Conservation (phyloP, 768 basidiomycete genomes). For the Pleurotus giganteus region DNA sequence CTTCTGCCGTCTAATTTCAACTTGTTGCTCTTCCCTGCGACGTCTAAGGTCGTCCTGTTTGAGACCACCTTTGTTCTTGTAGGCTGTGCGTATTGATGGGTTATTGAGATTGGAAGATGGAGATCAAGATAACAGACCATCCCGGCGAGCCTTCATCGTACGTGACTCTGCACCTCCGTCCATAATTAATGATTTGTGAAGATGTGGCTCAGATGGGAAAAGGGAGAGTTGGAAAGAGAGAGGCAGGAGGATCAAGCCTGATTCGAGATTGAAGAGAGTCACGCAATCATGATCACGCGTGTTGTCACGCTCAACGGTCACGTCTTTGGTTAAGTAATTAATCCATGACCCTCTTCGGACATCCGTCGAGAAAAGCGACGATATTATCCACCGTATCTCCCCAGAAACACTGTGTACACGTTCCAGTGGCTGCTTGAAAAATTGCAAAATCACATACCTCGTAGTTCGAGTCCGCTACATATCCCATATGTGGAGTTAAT, state of each 20-base stretch:
- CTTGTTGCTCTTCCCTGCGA: conserved; percentile 97
- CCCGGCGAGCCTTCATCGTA: conserved; percentile 73
- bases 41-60: conserved; percentile 93
- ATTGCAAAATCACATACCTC: conserved; percentile 29
- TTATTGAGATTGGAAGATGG: conserved; percentile 25
- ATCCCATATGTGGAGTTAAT: conserved; percentile 62
- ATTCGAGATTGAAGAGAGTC: not conserved
- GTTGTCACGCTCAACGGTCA: not conserved
- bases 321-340: not conserved
- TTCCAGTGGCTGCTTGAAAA: conserved; percentile 4
- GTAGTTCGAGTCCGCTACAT: conserved; percentile 50
- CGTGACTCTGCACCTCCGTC: conserved; percentile 53
- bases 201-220: conserved; percentile 24
- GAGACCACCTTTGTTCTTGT: conserved; percentile 87
- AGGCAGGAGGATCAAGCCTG: conserved; percentile 9
- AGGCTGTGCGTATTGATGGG: conserved; percentile 57
- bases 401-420: conserved; percentile 42
- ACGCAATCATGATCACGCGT: conserved; percentile 7
- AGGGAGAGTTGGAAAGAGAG: conserved; percentile 19
- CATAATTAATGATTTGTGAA: conserved; percentile 30
- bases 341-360: conserved; percentile 18
- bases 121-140: conserved; percentile 44
- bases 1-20: conserved; percentile 98
- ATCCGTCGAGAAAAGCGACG: conserved; percentile 46
- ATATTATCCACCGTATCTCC: conserved; percentile 59